phyloP scores from a whole-genome alignment of 306 rosid genomes.

The Prunus armeniaca region DNA sequence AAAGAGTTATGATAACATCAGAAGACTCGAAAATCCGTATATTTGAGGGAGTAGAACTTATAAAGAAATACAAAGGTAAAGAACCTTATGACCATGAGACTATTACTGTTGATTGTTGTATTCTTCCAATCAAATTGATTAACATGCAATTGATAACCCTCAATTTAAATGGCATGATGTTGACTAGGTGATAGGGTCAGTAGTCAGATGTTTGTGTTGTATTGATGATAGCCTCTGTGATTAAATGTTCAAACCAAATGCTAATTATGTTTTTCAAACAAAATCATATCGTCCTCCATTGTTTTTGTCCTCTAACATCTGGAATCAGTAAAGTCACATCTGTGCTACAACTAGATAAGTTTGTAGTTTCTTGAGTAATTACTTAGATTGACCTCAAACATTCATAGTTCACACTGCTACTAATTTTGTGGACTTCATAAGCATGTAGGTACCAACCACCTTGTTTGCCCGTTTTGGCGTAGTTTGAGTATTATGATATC shows the following conservation, averaged over 20 bases:
- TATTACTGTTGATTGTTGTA: background rate
- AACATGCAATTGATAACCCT: no score
- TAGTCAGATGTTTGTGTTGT: no score
- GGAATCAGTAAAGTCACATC: background rate
- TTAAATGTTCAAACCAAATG: no score
- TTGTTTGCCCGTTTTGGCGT: no score
- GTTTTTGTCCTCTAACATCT: background rate
- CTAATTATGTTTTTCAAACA: no score
- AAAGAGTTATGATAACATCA: conserved; percentile 69
- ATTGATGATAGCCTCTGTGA: no score
- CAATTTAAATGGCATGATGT: no score
- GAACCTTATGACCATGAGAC: background rate
- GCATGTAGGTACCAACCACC: no score
- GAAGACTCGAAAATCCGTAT: conserved; percentile 81
- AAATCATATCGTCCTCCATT: no score
- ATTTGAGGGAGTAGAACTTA: conserved; percentile 58
- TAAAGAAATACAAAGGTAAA: conserved; percentile 68
- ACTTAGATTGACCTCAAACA: background rate
- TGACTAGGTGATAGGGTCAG: no score
- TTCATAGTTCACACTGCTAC: background rate
- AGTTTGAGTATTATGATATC: background rate
- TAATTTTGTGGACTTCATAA: no score
- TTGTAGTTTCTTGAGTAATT: background rate
- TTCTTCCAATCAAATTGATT: background rate
- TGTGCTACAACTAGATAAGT: no score